Conservation (phyloP, 2,329 filamentous ascomycete genomes). For the Myrmaecium sp. region DNA sequence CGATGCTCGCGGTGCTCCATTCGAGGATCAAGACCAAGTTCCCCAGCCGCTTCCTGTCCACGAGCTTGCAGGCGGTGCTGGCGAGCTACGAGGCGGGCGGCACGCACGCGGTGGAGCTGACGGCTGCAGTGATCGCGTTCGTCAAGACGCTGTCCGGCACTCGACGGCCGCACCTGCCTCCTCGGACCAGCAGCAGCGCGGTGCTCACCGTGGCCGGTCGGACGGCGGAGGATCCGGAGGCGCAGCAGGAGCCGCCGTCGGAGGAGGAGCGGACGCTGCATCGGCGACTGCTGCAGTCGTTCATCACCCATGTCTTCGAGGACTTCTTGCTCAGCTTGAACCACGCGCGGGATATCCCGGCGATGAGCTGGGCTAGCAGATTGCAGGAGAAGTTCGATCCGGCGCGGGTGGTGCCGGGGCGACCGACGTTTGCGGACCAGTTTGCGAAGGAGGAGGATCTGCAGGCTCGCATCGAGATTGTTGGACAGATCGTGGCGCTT, state of each 20-base stretch:
- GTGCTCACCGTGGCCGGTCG: slow-evolving; percentile 14
- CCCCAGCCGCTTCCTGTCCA: slow-evolving; percentile 62
- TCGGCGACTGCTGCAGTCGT: slow-evolving; percentile 51
- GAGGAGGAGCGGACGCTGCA: slow-evolving; percentile 43
- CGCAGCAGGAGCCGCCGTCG: slow-evolving; percentile 26
- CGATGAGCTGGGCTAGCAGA: slow-evolving; percentile 34
- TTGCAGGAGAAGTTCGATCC: slow-evolving; percentile 54
- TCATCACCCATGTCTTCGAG: slow-evolving; percentile 62
- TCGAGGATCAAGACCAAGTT: slow-evolving; percentile 59
- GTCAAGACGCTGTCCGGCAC: slow-evolving; percentile 51
- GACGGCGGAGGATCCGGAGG: slow-evolving; percentile 40
- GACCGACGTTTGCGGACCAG: slow-evolving; percentile 42
- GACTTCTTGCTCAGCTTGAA: slow-evolving; percentile 46
- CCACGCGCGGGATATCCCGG: slow-evolving; percentile 28
- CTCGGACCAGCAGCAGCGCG: slow-evolving; percentile 36
- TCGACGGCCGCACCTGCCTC: slow-evolving; percentile 47
- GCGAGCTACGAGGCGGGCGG: slow-evolving; percentile 44
- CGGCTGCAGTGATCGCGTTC: slow-evolving; percentile 52
- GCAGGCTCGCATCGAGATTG: slow-evolving; percentile 43
- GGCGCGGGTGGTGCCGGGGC: slow-evolving; percentile 43
- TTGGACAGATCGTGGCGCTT: slow-evolving; percentile 57
- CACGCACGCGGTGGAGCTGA: slow-evolving; percentile 43
- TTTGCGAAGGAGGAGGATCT: slow-evolving; percentile 48
- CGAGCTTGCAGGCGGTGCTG: slow-evolving; percentile 56
- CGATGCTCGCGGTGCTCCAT: slow-evolving; percentile 57